These are phyloP conservation scores for Elsinoe necatrix DNA, from an alignment of 2,329 filamentous ascomycete species.

Conservation along the genomic window DNA sequence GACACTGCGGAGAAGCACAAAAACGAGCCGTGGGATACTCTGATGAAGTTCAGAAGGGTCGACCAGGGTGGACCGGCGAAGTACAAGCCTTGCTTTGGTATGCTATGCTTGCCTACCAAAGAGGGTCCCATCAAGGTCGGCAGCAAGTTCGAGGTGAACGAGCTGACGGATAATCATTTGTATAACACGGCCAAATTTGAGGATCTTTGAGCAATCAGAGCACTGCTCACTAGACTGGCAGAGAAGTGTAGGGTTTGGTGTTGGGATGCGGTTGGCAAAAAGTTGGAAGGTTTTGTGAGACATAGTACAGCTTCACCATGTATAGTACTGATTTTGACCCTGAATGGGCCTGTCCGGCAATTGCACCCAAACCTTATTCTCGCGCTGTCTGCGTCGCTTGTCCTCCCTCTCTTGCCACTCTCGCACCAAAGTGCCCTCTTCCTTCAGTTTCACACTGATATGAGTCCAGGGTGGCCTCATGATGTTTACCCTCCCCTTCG, in stretches of 20 bases:
- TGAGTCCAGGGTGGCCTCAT: constrained; percentile 66
- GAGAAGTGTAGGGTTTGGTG: background rate
- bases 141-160: constrained; percentile 49
- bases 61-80: constrained; percentile 52
- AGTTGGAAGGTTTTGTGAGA: background rate
- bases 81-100: constrained; percentile 59
- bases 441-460: constrained; percentile 75
- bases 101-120: constrained; percentile 52
- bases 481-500: constrained; percentile 60
- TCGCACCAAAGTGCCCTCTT: constrained; percentile 81
- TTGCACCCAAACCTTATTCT: constrained; percentile 77
- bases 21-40: constrained; percentile 52
- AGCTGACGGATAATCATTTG: constrained; percentile 49
- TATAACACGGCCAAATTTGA: constrained; percentile 36
- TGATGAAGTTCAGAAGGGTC: constrained; percentile 53
- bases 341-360: constrained; percentile 78
- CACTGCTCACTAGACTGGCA: background rate
- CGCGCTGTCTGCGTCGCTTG: constrained; percentile 63
- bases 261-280: background rate
- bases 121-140: constrained; percentile 50
- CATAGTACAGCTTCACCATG: constrained; percentile 55
- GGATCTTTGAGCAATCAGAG: constrained; percentile 24
- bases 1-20: constrained; percentile 52
- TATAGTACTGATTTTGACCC: constrained; percentile 80
- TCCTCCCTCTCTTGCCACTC: constrained; percentile 68